Evolutionary conservation across 192 early-diverging fungal genomes (phyloP), one percentile per base, ranked within the genome.

Genomic region (Mortierella claussenii): DNA sequence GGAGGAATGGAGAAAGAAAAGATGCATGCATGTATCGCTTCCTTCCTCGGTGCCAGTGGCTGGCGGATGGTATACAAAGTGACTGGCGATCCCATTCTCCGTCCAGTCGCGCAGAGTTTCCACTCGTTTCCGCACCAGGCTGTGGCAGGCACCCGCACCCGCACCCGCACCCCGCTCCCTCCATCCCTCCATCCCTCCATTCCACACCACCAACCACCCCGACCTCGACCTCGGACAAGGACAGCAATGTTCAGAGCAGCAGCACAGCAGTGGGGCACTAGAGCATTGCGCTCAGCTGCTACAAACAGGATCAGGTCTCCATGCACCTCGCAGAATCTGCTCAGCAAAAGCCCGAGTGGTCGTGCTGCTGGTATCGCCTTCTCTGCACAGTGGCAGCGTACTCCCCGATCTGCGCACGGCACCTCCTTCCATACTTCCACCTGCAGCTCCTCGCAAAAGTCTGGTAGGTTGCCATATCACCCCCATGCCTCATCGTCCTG

Each of bases 391-490:
- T 36, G 37, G 48, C 73, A 66, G 18, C 61, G 42, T 6, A 31
- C 47, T 9, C 21, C 46, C 24, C 63, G 73, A 12, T 59, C 73
- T 23, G 59, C 36, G 6, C 37, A 67, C 3, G 61, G 52, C 36
- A 40, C 65, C 43, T 56, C 73, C 24, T 76, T 76, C 64, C 73
- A 76, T 32, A 58, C 57, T 15, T 67, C 64, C 4, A 27, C 63
- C 17, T 50, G 24, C 47, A 28, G 73, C n/a, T 33, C 32, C 13
- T n/a, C 44, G 0, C 21, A 57, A 43, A 65, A 76, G 18, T 27
- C 48, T 60, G 71, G 71, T 75, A 66, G 15, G 6, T 17, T 43
- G 15, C 4, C n/a, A n/a, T n/a, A n/a, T n/a, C n/a, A n/a, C n/a
- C n/a, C n/a, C n/a, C n/a, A n/a, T n/a, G n/a, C n/a, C n/a, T n/a